phyloP scores from a whole-genome alignment of 345 rosid species.

The Tarenaya hassleriana region DNA sequence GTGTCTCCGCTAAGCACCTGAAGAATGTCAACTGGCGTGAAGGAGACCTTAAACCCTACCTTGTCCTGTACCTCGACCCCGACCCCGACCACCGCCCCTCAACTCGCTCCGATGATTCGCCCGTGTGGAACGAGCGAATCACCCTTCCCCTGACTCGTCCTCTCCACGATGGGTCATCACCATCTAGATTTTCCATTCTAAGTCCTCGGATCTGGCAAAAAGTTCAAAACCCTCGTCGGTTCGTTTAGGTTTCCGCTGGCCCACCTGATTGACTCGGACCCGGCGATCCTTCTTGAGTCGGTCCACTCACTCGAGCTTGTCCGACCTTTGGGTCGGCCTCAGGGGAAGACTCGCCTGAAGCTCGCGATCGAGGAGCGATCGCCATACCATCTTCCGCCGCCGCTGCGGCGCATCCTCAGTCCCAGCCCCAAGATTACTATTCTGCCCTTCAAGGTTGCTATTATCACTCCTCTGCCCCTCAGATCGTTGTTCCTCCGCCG shows the following conservation, averaged over 20 bases:
- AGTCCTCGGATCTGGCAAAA: conserved; percentile 40
- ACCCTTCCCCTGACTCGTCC: conserved; percentile 40
- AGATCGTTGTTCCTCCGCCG: conserved; percentile 20
- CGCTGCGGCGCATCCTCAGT: conserved; percentile 26
- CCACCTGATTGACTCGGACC: conserved; percentile 42
- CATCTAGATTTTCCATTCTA: conserved; percentile 46
- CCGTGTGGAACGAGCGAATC: conserved; percentile 54
- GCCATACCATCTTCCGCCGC: conserved; percentile 32
- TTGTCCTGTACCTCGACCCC: conserved; percentile 44
- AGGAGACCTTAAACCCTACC: conserved; percentile 53
- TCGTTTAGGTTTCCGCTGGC: conserved; percentile 43
- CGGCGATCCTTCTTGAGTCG: conserved; percentile 22
- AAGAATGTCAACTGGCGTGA: conserved; percentile 67
- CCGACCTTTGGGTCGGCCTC: conserved; percentile 62
- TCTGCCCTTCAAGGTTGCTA: conserved; percentile 30
- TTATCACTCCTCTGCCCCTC: conserved; percentile 42
- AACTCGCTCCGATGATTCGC: conserved; percentile 41
- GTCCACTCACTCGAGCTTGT: conserved; percentile 36
- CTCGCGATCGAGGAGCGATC: conserved; percentile 38
- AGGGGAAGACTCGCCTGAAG: conserved; percentile 49
- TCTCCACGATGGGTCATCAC: conserved; percentile 39
- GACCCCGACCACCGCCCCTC: conserved; percentile 39
- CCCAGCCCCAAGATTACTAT: conserved; percentile 34
- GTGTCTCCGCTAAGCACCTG: conserved; percentile 50
- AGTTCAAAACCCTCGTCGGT: conserved; percentile 54